phyloP scores from a whole-genome alignment of 345 rosid genomes.

The Leavenworthia alabamica region DNA sequence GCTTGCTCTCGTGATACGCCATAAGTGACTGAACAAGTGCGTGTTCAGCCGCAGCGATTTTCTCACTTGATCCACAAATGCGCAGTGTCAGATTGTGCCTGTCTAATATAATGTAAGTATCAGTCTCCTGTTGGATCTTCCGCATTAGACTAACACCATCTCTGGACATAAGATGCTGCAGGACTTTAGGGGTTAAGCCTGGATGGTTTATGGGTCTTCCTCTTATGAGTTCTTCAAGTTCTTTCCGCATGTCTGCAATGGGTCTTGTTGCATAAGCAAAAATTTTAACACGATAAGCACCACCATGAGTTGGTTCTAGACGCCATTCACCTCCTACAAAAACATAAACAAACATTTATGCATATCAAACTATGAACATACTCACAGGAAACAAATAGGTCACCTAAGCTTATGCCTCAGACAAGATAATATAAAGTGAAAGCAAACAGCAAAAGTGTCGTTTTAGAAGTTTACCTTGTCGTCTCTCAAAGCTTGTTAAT shows the following conservation, averaged over 20 bases:
- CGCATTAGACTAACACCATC: slow-evolving; percentile 51
- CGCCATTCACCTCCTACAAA: slow-evolving; percentile 45
- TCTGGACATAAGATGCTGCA: slow-evolving; percentile 57
- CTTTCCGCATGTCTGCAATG: slow-evolving; percentile 72
- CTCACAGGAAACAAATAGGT: not conserved
- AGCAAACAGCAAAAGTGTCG: slow-evolving; percentile 1
- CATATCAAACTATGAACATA: not conserved
- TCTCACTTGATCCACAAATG: slow-evolving; percentile 54
- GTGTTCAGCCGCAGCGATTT: slow-evolving; percentile 42
- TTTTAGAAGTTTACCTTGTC: slow-evolving; percentile 39
- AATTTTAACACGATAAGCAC: slow-evolving; percentile 60
- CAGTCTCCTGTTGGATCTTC: slow-evolving; percentile 51
- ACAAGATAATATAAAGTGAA: not conserved
- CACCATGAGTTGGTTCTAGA: slow-evolving; percentile 38
- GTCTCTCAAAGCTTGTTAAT: slow-evolving; percentile 34
- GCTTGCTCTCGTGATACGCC: slow-evolving; percentile 48
- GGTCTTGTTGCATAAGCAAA: slow-evolving; percentile 67
- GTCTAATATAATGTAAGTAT: slow-evolving; percentile 57
- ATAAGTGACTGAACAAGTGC: slow-evolving; percentile 52
- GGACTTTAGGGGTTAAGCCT: slow-evolving; percentile 43
- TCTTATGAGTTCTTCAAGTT: slow-evolving; percentile 69
- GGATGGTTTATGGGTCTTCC: slow-evolving; percentile 55
- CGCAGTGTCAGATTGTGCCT: slow-evolving; percentile 40
- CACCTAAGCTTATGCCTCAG: not conserved
- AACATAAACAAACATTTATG: not conserved